Percentiles rank a stretch among this genome's conserved stretches.
Evolutionary conservation across 2,329 filamentous ascomycete species (phyloP).

Genomic region (Exophiala sp.): DNA sequence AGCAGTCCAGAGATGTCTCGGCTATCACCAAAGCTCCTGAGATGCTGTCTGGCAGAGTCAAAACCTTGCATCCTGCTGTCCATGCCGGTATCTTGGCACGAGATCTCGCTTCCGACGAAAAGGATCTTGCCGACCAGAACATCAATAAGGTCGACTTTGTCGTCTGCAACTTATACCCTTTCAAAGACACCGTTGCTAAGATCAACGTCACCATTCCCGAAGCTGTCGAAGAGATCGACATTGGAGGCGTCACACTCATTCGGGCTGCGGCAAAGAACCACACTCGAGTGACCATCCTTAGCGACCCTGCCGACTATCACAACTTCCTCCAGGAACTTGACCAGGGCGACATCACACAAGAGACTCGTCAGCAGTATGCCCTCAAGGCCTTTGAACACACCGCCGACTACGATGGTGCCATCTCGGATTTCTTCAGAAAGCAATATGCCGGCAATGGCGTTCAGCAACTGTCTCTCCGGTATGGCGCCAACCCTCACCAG

Average conservation of each 20-base stretch:
- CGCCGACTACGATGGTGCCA: slow-evolving; percentile 91
- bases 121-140: slow-evolving; percentile 91
- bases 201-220: slow-evolving; percentile 95
- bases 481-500: slow-evolving; percentile 97
- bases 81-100: slow-evolving; percentile 83
- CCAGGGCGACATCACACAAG: slow-evolving; percentile 78
- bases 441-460: slow-evolving; percentile 83
- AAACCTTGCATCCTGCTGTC: slow-evolving; percentile 94
- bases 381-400: slow-evolving; percentile 99
- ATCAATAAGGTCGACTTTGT: slow-evolving; percentile 94
- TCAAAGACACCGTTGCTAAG: slow-evolving; percentile 97
- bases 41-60: slow-evolving; percentile 88
- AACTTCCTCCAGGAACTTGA: slow-evolving; percentile 90
- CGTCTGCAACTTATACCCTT: slow-evolving; percentile 98
- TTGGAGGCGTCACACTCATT: slow-evolving; percentile 93
- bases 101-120: slow-evolving; percentile 91
- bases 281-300: slow-evolving; percentile 89
- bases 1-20: slow-evolving; percentile 74
- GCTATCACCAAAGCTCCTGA: slow-evolving; percentile 96
- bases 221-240: slow-evolving; percentile 98
- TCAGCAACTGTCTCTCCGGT: slow-evolving; percentile 82
- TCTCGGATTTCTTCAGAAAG: slow-evolving; percentile 96
- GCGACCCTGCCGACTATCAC: slow-evolving; percentile 88
- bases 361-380: slow-evolving; percentile 82
- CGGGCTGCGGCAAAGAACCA: slow-evolving; percentile 98